These are phyloP conservation scores for Penicillium brevicompactum DNA, from an alignment of 2,329 filamentous ascomycete species.

Conservation along the genomic window DNA sequence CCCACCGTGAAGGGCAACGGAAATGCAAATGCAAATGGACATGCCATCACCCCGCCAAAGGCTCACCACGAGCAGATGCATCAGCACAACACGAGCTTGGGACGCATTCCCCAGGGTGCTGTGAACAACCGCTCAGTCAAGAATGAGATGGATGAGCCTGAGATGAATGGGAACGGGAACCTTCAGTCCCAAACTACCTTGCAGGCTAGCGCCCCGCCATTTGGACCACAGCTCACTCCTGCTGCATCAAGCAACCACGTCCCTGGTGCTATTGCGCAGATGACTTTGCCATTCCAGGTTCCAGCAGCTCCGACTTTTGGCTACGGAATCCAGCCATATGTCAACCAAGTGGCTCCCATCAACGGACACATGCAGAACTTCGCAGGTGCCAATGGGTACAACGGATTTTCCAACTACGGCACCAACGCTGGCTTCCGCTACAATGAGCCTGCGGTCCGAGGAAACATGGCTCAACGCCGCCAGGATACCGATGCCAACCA, in stretches of 20 bases:
- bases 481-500: constrained; percentile 55
- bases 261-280: constrained; percentile 30
- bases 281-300: constrained; percentile 36
- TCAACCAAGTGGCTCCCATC: constrained; percentile 49
- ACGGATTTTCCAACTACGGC: constrained; percentile 52
- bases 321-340: constrained; percentile 57
- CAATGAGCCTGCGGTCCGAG: constrained; percentile 74
- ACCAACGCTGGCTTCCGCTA: constrained; percentile 53
- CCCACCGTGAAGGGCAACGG: constrained; percentile 77
- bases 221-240: constrained; percentile 64
- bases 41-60: constrained; percentile 53
- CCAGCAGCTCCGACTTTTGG: constrained; percentile 46
- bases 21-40: constrained; percentile 52
- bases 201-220: constrained; percentile 77
- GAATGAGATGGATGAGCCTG: constrained; percentile 49
- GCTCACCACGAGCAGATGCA: constrained; percentile 63
- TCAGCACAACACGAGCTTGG: constrained; percentile 79
- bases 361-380: constrained; percentile 48
- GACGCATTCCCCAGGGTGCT: constrained; percentile 71
- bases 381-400: constrained; percentile 51
- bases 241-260: constrained; percentile 33
- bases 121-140: constrained; percentile 63
- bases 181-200: constrained; percentile 70
- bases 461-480: constrained; percentile 69
- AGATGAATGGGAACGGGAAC: constrained; percentile 52